These are phyloP conservation scores for Fragaria iinumae DNA, from an alignment of 306 rosid species.

Conservation along the genomic window DNA sequence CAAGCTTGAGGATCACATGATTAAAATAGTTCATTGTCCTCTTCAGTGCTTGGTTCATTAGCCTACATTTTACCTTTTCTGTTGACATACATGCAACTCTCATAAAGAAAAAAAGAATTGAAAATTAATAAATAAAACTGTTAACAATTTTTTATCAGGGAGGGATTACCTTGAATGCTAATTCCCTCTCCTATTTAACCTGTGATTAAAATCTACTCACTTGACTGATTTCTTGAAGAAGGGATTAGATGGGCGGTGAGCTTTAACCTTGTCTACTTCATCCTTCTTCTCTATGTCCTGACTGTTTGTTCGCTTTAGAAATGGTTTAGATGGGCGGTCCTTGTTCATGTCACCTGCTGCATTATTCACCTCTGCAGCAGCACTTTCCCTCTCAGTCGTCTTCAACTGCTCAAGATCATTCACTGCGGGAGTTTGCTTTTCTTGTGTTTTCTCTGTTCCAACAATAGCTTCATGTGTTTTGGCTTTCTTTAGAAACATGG, in stretches of 20 bases:
- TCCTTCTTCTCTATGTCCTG: slow-evolving; percentile 35
- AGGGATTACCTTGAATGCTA: not conserved
- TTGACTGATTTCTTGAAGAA: slow-evolving; percentile 71
- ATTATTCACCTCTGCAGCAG: slow-evolving; percentile 10
- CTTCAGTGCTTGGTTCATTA: not conserved
- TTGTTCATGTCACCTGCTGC: slow-evolving; percentile 33
- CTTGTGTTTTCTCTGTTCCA: slow-evolving; percentile 31
- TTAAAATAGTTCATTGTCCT: not conserved
- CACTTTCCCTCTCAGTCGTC: slow-evolving; percentile 25
- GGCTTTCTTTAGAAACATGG: slow-evolving; percentile 52
- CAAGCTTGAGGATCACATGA: not conserved
- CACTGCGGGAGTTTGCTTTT: slow-evolving; percentile 23
- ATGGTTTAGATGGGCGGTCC: slow-evolving; percentile 29
- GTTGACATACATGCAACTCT: not conserved
- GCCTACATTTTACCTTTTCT: not conserved
- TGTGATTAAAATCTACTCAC: slow-evolving; percentile 30
- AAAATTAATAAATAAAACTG: not conserved
- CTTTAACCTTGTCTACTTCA: slow-evolving; percentile 40
- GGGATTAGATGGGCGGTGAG: slow-evolving; percentile 67
- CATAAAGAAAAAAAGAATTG: not conserved
- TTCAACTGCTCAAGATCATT: slow-evolving; percentile 36
- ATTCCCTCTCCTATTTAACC: slow-evolving; percentile 1
- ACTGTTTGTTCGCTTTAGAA: slow-evolving; percentile 36
- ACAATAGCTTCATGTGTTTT: slow-evolving; percentile 48
- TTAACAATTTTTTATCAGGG: not conserved